These are phyloP conservation scores for Amanita polypyramis DNA, from an alignment of 768 basidiomycete genomes.

Conservation along the genomic window DNA sequence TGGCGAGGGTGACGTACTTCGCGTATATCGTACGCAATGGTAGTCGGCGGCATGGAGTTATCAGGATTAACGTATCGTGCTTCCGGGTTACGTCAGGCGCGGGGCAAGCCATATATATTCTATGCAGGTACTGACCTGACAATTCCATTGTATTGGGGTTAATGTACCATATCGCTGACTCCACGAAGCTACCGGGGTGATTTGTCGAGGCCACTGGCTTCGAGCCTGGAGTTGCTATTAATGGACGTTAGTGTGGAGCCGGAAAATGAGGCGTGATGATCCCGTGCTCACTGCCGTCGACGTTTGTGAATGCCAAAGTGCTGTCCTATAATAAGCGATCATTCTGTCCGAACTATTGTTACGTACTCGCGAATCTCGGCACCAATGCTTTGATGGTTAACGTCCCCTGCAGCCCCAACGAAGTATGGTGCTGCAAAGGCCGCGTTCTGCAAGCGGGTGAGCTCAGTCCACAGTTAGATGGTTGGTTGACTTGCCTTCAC, in stretches of 20 bases:
- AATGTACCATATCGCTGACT: constrained; percentile 39
- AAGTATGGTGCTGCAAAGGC: constrained; percentile 26
- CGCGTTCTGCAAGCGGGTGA: constrained; percentile 22
- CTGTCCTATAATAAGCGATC: constrained; percentile 14
- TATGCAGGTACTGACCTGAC: constrained; percentile 18
- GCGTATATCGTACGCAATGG: constrained; percentile 27
- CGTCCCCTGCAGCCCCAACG: constrained; percentile 24
- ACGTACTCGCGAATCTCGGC: background rate
- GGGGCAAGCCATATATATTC: background rate
- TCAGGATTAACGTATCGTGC: constrained; percentile 38
- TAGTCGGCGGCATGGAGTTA: constrained; percentile 25
- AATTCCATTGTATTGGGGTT: constrained; percentile 27
- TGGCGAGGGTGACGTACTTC: constrained; percentile 13
- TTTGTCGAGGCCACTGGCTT: constrained; percentile 16
- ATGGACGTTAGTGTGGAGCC: background rate
- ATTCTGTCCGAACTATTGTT: background rate
- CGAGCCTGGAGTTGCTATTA: constrained; percentile 22
- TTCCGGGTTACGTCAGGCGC: constrained; percentile 10
- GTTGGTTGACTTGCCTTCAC: background rate
- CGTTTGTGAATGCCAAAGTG: constrained; percentile 24
- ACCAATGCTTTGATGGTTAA: background rate
- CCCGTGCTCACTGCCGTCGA: constrained; percentile 22
- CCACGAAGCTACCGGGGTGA: constrained; percentile 15
- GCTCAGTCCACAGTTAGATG: too few species aligned
- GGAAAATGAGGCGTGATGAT: background rate